These are phyloP conservation scores for Acacia melanoxylon DNA, from an alignment of 306 rosid species.

Conservation along the genomic window DNA sequence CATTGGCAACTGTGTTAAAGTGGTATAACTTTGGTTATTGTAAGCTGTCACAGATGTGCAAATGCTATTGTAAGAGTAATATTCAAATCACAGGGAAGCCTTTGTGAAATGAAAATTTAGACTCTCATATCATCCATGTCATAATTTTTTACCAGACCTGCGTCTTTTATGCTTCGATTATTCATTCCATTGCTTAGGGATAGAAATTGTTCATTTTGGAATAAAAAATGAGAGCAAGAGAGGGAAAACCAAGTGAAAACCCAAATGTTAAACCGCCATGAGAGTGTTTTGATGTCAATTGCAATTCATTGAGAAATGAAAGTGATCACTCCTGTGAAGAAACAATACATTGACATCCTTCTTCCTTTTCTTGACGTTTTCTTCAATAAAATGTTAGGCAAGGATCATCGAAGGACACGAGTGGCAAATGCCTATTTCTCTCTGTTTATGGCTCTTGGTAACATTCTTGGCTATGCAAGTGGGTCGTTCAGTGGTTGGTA, in stretches of 20 bases:
- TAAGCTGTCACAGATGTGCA: background rate
- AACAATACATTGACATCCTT: slow-evolving; percentile 13
- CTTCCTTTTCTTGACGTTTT: slow-evolving; percentile 23
- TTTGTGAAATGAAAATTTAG: background rate
- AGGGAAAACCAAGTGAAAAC: background rate
- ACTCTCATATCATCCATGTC: background rate
- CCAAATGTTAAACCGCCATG: background rate
- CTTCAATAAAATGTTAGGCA: slow-evolving; percentile 54
- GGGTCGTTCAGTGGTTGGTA: slow-evolving; percentile 91
- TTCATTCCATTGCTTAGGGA: background rate
- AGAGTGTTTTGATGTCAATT: slow-evolving; percentile 3
- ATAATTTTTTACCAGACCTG: background rate
- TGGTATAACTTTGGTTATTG: too few species aligned
- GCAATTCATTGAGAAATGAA: slow-evolving; percentile 26
- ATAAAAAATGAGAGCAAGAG: background rate
- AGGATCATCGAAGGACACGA: slow-evolving; percentile 85
- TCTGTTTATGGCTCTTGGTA: slow-evolving; percentile 90
- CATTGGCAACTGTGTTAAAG: too few species aligned
- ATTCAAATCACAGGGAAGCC: background rate
- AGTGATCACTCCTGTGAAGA: slow-evolving; percentile 19
- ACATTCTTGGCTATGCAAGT: slow-evolving; percentile 89
- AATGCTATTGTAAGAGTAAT: background rate
- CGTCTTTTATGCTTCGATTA: background rate
- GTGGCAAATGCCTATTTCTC: slow-evolving; percentile 98
- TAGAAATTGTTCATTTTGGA: slow-evolving; percentile 15